A percentile compares a stretch with the other conserved stretches of the same genome.
Evolutionary conservation across 345 rosid species (phyloP).

Genomic region (Zanthoxylum bungeanum): DNA sequence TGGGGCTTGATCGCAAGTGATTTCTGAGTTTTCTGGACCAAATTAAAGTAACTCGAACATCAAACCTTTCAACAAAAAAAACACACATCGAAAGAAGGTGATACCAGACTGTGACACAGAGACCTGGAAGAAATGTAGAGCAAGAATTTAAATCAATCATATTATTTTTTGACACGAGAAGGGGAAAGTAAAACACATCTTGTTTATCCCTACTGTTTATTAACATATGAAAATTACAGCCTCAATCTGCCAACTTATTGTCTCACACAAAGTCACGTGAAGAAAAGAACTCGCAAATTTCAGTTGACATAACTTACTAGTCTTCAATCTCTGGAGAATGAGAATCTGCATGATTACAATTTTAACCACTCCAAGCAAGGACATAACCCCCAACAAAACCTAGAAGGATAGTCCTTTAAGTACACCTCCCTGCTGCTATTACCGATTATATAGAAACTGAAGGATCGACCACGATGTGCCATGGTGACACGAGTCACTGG

Average conservation of each 20-base stretch:
- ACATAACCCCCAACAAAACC: constrained; percentile 94
- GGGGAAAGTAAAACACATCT: neutral
- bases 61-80: too few relatives aligned
- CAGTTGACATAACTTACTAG: neutral
- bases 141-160: neutral
- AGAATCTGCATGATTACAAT: constrained; percentile 26
- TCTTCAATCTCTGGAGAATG: neutral
- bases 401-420: constrained; percentile 82
- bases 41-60: too few relatives aligned
- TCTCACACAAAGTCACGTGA: neutral
- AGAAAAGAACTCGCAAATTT: neutral
- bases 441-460: constrained; percentile 90
- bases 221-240: neutral
- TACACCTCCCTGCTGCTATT: constrained; percentile 82
- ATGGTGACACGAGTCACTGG: constrained; percentile 90
- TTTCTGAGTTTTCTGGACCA: too few relatives aligned
- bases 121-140: neutral
- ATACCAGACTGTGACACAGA: too few relatives aligned
- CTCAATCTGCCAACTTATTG: neutral
- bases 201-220: neutral
- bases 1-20: too few relatives aligned
- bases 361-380: constrained; percentile 94
- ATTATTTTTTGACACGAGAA: neutral
- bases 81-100: too few relatives aligned
- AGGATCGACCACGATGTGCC: constrained; percentile 64